Base-by-base conservation (phyloP, 148 eudicot species). In the Polygonum aviculare region DNA sequence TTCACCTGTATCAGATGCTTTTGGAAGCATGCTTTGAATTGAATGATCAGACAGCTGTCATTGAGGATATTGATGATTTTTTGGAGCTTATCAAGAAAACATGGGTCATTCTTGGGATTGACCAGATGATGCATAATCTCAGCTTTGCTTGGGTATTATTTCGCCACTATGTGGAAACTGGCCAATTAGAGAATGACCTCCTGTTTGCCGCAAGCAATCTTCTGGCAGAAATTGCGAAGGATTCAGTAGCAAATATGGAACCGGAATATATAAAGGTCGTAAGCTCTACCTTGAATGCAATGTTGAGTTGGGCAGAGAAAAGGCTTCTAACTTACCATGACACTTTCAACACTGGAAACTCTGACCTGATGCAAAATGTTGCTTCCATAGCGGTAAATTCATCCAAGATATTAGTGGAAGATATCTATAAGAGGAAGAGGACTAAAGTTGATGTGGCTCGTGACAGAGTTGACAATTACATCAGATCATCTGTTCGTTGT, bases 51-150 rank as follows among this genome's bases (percentile, higher is more conserved):
- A 82, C 91, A n/a, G 80, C 86, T 12, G 77, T 95, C 55, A 79
- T 95, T 26, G 97, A 92, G 74, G 98, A 95, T 77, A 83, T 95
- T 59, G 98, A 95, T 82, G 97, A 95, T 79, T 79, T 92, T 55
- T 81, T 95, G 71, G 98, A 95, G 73, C 89, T 89, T 49, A 81
- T 92, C 44, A 92, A 92, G 83, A 95, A 95, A 85, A 95, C 98
- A 18, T 95, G 98, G 98, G 82, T 73, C 19, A 80, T 90, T 55
- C 87, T 95, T 70, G 97, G 97, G 74, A 83, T 95, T 74, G 82
- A 88, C 80, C 86, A 95, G 79, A 82, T 70, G 82, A 75, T 90
- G 72, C 98, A 95, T 79, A 90, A 92, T 82, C 80, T 95, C 76
- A 89, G 97, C 81, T 89, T 95, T 74, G 77, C 85, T 26, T 95